Base-by-base conservation (phyloP, 2,329 filamentous ascomycete genomes). In the Aspergillus sp. region DNA sequence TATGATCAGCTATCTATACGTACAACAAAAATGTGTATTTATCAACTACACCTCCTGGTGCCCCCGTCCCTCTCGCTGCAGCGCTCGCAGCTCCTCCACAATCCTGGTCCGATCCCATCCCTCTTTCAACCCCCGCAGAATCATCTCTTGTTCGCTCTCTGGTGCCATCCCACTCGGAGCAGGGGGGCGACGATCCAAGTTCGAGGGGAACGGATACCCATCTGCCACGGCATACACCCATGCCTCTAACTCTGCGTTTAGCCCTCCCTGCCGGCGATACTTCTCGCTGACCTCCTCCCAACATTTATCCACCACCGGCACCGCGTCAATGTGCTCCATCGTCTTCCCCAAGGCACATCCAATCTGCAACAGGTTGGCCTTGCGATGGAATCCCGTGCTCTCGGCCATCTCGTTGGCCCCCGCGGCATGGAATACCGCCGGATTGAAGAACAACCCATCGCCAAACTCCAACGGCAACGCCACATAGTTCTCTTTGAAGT, bases 371-470 rank as follows among this genome's bases (percentile, higher is more conserved):
- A 89, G 71, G 68, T 88, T 88, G n/a, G 85, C 86, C 30, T 80
- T 81, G 1, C 86, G 80, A 23, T 83, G 71, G 25, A 87, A 74
- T 17, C 78, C 77, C 8, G 70, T 68, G 3, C 57, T 54, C 1
- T 27, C 44, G 0, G 57, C 2, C 8, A 25, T 78, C 15, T 72
- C 66, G 66, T 88, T 89, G 63, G 82, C 80, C 0, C 86, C 86
- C 0, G 86, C 86, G 1, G 86, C 86, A 68, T 89, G 86, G 62
- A 87, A 85, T 0, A 88, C 73, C 1, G 83, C 86, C 0, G 86
- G 86, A 58, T 85, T 87, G 73, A 89, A 88, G 70, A 88, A 88
- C 0, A 88, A 64, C 0, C 84, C 86, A 65, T 89, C 86, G 0
- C 86, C 86, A 44, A 82, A 77, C 2, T 73, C 64, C 58, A 88